phyloP scores from a whole-genome alignment of 768 basidiomycete genomes.

The Serendipita indica region DNA sequence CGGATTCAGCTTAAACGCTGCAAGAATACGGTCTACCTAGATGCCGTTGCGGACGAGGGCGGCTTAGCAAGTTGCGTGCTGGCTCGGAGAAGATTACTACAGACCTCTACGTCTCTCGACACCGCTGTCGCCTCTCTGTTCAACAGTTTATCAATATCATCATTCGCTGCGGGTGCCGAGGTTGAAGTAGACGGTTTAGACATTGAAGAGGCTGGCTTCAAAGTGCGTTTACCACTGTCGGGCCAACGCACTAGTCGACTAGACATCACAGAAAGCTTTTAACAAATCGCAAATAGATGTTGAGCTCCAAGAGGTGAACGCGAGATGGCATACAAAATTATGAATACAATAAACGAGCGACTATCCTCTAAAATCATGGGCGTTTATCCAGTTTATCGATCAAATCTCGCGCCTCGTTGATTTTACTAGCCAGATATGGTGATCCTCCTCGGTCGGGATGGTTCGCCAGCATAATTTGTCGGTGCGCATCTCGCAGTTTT shows the following conservation, averaged over 20 bases:
- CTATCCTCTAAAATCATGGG: too few species aligned
- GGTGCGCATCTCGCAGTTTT: constrained; percentile 86
- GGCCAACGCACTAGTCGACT: too few species aligned
- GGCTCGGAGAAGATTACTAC: background rate
- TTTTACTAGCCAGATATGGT: constrained; percentile 97
- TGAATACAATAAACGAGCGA: too few species aligned
- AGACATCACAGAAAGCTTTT: too few species aligned
- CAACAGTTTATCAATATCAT: constrained; percentile 66
- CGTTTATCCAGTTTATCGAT: constrained; percentile 60
- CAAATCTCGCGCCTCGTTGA: constrained; percentile 94
- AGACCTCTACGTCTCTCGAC: constrained; percentile 70
- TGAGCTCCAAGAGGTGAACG: too few species aligned
- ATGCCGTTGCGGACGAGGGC: background rate
- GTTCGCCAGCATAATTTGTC: constrained; percentile 94
- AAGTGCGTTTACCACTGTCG: too few species aligned
- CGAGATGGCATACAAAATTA: too few species aligned
- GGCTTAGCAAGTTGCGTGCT: background rate
- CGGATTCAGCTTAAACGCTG: constrained; percentile 92
- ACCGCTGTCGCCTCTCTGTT: constrained; percentile 71
- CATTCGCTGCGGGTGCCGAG: constrained; percentile 21
- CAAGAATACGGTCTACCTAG: constrained; percentile 64
- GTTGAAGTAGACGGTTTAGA: constrained; percentile 1
- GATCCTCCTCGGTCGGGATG: constrained; percentile 97
- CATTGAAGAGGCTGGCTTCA: background rate
- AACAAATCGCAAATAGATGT: too few species aligned